phyloP scores from a whole-genome alignment of 306 rosid genomes.

The Alnus rubra region DNA sequence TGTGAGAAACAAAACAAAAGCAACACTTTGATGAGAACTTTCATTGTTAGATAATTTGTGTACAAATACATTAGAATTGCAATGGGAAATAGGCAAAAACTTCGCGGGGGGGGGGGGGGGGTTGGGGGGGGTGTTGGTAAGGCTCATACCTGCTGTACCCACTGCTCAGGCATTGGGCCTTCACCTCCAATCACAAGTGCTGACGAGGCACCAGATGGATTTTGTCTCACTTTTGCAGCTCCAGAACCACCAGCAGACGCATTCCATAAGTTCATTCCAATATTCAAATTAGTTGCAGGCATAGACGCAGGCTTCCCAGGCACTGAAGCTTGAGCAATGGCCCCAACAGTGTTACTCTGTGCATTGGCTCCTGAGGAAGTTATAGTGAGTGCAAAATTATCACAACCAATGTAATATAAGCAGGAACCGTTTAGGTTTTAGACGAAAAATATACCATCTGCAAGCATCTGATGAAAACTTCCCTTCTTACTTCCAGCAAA shows the following conservation, averaged over 20 bases:
- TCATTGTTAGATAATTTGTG: neutral
- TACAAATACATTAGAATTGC: neutral
- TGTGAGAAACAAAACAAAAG: neutral
- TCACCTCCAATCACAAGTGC: slow-evolving; percentile 50
- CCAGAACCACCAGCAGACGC: slow-evolving; percentile 56
- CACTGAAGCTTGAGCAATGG: slow-evolving; percentile 48
- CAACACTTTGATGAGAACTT: neutral
- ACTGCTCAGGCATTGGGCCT: slow-evolving; percentile 63
- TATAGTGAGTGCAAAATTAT: slow-evolving; percentile 22
- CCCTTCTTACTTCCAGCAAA: slow-evolving; percentile 70
- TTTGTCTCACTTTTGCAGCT: slow-evolving; percentile 62
- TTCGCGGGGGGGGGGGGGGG: neutral
- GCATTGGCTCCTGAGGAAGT: slow-evolving; percentile 76
- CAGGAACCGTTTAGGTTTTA: slow-evolving; percentile 13
- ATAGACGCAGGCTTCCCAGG: slow-evolving; percentile 69
- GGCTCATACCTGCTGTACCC: slow-evolving; percentile 78
- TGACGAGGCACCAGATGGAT: slow-evolving; percentile 53
- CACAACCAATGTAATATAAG: slow-evolving; percentile 11
- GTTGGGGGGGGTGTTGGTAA: neutral
- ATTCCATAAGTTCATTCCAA: slow-evolving; percentile 97
- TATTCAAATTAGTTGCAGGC: slow-evolving; percentile 81
- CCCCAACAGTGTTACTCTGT: slow-evolving; percentile 53
- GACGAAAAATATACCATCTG: slow-evolving; percentile 62
- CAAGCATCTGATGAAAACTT: slow-evolving; percentile 94
- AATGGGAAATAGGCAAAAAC: neutral